Percentiles rank a stretch among this genome's conserved stretches.
Conservation (phyloP, 495 filamentous ascomycete species). For the Letharia columbiana region DNA sequence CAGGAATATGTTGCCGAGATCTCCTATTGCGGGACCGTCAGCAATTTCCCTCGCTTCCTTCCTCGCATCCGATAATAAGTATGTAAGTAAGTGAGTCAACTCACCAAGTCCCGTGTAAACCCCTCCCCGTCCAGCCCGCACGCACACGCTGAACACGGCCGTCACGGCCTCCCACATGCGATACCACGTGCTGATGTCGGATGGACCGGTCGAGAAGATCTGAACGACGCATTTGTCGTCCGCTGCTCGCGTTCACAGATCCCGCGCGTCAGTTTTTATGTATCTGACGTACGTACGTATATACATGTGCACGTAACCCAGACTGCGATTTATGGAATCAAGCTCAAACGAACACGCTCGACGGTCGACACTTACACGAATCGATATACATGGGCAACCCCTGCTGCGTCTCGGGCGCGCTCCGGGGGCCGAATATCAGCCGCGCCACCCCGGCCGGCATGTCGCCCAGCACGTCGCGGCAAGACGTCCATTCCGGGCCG, state of each 20-base stretch:
- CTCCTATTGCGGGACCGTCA: neutral
- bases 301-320: too few relatives aligned
- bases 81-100: neutral
- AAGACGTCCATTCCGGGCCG: neutral
- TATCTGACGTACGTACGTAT: too few relatives aligned
- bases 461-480: slow-evolving; percentile 4
- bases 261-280: too few relatives aligned
- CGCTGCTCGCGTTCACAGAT: neutral
- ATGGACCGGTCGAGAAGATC: neutral
- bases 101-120: neutral
- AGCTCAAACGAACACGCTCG: too few relatives aligned
- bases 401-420: slow-evolving; percentile 1
- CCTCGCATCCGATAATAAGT: neutral
- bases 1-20: neutral
- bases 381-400: neutral
- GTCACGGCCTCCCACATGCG: slow-evolving; percentile 4
- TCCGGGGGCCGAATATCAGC: neutral
- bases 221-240: neutral
- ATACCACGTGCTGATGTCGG: neutral
- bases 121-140: neutral
- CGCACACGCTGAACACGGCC: slow-evolving; percentile 5
- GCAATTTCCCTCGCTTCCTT: neutral
- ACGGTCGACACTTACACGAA: slow-evolving; percentile 2
- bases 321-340: too few relatives aligned
- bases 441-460: neutral